phyloP scores from a whole-genome alignment of 495 filamentous ascomycete species.

The Pseudevernia furfuracea region DNA sequence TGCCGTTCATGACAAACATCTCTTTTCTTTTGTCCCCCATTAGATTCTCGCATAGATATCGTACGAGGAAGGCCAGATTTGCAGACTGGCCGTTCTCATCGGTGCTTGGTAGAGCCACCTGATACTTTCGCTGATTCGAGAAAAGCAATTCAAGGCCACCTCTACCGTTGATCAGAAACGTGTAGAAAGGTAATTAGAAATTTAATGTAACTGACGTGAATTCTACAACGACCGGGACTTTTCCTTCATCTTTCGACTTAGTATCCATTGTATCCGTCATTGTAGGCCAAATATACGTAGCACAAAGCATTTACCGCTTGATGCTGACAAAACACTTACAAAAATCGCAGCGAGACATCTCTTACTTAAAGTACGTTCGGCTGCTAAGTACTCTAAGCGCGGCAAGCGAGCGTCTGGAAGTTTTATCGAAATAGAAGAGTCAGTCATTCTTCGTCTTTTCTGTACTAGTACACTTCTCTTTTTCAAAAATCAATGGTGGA shows the following conservation, averaged over 20 bases:
- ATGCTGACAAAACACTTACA: neutral
- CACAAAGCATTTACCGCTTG: neutral
- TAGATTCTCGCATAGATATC: conserved; percentile 69
- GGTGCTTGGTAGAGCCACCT: conserved; percentile 56
- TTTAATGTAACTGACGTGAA: conserved; percentile 53
- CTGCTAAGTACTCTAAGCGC: neutral
- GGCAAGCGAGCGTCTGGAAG: neutral
- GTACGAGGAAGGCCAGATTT: conserved; percentile 70
- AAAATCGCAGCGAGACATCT: neutral
- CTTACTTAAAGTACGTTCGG: no score
- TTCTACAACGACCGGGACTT: conserved; percentile 56
- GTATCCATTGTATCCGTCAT: conserved; percentile 4
- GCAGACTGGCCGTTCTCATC: conserved; percentile 49
- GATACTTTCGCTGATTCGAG: conserved; percentile 65
- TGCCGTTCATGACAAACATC: conserved; percentile 78
- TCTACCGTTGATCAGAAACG: conserved; percentile 38
- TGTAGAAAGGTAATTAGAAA: neutral
- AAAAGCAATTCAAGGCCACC: conserved; percentile 96
- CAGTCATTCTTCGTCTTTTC: neutral
- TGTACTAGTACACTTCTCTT: neutral
- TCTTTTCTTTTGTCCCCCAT: conserved; percentile 86
- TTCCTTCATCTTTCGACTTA: conserved; percentile 5
- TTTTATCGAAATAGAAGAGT: neutral
- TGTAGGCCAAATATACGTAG: neutral
- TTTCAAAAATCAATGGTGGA: conserved; percentile 34